Percentiles rank a stretch among this genome's conserved stretches.
These are phyloP conservation scores for Macroventuria anomochaeta DNA, from an alignment of 2,329 filamentous ascomycete species.

Conservation along the genomic window DNA sequence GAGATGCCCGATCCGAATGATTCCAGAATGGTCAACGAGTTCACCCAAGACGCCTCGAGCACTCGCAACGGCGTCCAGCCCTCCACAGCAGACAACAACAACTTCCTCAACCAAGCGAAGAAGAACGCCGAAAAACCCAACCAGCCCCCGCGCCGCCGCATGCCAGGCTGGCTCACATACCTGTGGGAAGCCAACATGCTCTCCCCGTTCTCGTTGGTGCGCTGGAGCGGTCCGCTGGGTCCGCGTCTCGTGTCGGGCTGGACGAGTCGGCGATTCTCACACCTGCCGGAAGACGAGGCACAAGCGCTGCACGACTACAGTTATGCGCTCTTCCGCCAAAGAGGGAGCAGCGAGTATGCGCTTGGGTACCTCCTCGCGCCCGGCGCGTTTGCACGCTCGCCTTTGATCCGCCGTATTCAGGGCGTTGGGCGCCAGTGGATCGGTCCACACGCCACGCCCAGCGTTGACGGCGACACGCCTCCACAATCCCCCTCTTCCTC, in stretches of 20 bases:
- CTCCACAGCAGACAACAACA: slow-evolving; percentile 63
- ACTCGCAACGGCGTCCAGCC: slow-evolving; percentile 75
- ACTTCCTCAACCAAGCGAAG: slow-evolving; percentile 58
- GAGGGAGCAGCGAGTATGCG: slow-evolving; percentile 91
- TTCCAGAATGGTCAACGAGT: slow-evolving; percentile 77
- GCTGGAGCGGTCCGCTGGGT: slow-evolving; percentile 86
- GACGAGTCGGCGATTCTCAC: slow-evolving; percentile 91
- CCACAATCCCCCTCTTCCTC: neutral
- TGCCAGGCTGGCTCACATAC: slow-evolving; percentile 88
- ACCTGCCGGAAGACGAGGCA: slow-evolving; percentile 80
- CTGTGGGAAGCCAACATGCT: slow-evolving; percentile 93
- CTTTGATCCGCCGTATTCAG: slow-evolving; percentile 85
- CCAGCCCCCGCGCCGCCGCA: slow-evolving; percentile 62
- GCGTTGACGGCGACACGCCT: slow-evolving; percentile 36
- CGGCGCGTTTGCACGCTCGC: slow-evolving; percentile 87
- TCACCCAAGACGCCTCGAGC: slow-evolving; percentile 74
- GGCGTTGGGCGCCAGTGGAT: slow-evolving; percentile 78
- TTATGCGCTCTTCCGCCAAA: slow-evolving; percentile 91
- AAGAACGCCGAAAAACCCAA: slow-evolving; percentile 38
- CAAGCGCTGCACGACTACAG: slow-evolving; percentile 90
- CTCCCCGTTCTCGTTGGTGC: slow-evolving; percentile 89
- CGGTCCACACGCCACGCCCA: slow-evolving; percentile 32
- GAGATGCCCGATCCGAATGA: slow-evolving; percentile 77
- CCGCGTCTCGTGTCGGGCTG: slow-evolving; percentile 92
- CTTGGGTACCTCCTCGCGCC: slow-evolving; percentile 92